phyloP scores from a whole-genome alignment of 768 basidiomycete species.

The Pholiota conissans region DNA sequence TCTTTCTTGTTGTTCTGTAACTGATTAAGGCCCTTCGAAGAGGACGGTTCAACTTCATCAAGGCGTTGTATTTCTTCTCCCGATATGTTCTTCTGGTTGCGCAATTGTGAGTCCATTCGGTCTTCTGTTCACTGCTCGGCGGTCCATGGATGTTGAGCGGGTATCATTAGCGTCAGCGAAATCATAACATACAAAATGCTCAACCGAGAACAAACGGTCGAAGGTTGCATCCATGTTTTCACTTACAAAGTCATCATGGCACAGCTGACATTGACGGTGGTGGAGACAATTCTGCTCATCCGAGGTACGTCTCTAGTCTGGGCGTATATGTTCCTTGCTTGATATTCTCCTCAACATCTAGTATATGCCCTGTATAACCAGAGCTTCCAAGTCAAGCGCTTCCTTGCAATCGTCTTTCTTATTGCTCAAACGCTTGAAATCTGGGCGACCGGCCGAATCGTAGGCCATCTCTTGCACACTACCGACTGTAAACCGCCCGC shows the following conservation, averaged over 20 bases:
- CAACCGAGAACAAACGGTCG: background rate
- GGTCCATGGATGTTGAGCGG: too few species aligned
- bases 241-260: conserved; percentile 10
- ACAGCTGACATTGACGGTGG: conserved; percentile 14
- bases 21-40: background rate
- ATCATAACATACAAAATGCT: conserved; percentile 3
- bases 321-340: background rate
- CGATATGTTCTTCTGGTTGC: conserved; percentile 18
- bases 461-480: background rate
- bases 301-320: conserved; percentile 12
- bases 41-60: conserved; percentile 10
- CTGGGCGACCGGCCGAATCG: conserved; percentile 6
- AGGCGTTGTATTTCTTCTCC: conserved; percentile 17
- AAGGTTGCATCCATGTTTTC: conserved; percentile 5
- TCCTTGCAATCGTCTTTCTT: conserved; percentile 8
- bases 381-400: conserved; percentile 5
- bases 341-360: background rate
- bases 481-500: conserved; percentile 5
- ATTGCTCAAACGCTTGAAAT: conserved; percentile 10
- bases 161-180: conserved; percentile 10
- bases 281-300: conserved; percentile 21
- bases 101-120: conserved; percentile 17
- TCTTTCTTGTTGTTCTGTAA: background rate
- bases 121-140: background rate
- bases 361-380: conserved; percentile 22